Conservation (phyloP, 2,329 filamentous ascomycete species). For the Aureobasidium leucospermi region DNA sequence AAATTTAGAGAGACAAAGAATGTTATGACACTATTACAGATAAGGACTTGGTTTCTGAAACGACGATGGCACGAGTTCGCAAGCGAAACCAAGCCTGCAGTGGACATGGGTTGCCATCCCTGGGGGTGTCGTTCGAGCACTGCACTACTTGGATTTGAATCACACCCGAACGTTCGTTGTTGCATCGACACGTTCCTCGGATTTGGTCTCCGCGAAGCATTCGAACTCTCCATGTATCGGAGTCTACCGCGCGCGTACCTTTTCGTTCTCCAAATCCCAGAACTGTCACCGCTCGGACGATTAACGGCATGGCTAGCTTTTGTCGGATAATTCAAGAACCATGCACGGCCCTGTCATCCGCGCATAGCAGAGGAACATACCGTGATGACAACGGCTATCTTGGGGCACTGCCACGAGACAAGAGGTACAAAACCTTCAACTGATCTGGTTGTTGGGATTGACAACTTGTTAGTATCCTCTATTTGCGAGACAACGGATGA, state of each 20-base stretch:
- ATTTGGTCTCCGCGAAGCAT: background rate
- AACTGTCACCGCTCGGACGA: background rate
- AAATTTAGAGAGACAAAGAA: slow-evolving; percentile 7
- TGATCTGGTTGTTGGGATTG: background rate
- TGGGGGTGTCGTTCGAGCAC: background rate
- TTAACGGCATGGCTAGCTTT: background rate
- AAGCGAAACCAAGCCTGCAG: background rate
- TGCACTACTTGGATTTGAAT: background rate
- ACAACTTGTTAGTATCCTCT: background rate
- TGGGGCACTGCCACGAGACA: background rate
- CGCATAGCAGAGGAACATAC: background rate
- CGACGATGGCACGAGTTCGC: background rate
- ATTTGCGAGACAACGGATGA: background rate
- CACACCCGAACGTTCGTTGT: background rate
- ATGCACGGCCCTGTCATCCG: background rate
- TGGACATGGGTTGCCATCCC: background rate
- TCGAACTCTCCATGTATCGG: background rate
- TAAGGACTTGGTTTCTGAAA: background rate
- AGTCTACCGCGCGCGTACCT: background rate
- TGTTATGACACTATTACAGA: background rate
- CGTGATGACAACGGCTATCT: background rate
- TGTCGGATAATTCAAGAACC: background rate
- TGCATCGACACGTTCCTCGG: background rate
- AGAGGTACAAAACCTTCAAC: background rate
- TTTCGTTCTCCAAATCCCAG: background rate